Evolutionary conservation across 2,329 filamentous ascomycete species (phyloP).

Genomic region (Diplodia corticola): DNA sequence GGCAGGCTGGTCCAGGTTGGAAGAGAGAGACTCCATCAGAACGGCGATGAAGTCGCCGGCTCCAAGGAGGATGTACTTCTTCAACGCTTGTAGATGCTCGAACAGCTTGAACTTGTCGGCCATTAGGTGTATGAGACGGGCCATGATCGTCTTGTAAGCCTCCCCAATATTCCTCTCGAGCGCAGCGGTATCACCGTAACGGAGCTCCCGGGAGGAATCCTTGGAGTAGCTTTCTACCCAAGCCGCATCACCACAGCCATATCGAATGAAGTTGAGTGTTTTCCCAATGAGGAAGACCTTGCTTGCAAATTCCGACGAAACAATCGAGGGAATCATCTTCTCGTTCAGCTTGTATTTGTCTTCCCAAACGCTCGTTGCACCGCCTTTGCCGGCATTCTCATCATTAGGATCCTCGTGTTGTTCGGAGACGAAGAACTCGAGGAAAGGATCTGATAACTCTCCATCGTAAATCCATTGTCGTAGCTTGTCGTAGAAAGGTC

Average conservation of each 20-base stretch:
- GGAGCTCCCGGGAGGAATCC: constrained; percentile 83
- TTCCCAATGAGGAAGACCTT: constrained; percentile 98
- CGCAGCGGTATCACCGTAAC: constrained; percentile 89
- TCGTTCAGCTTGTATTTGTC: constrained; percentile 90
- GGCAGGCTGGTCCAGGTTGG: constrained; percentile 92
- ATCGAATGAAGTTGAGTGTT: constrained; percentile 95
- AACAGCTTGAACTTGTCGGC: constrained; percentile 92
- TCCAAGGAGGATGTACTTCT: constrained; percentile 90
- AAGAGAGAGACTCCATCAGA: constrained; percentile 92
- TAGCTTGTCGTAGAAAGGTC: constrained; percentile 95
- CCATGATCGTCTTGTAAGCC: constrained; percentile 98
- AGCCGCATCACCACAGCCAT: constrained; percentile 87
- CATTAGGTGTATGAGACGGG: constrained; percentile 89
- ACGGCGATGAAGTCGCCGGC: constrained; percentile 97
- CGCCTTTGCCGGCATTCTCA: constrained; percentile 47
- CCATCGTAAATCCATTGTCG: constrained; percentile 98
- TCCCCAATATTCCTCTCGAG: constrained; percentile 93
- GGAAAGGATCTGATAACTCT: constrained; percentile 92
- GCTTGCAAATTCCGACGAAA: constrained; percentile 88
- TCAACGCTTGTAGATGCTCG: constrained; percentile 85
- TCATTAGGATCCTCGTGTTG: constrained; percentile 60
- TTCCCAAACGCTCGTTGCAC: constrained; percentile 91
- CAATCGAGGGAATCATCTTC: constrained; percentile 88
- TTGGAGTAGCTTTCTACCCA: constrained; percentile 98
- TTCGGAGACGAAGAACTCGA: constrained; percentile 93